phyloP scores from a whole-genome alignment of 2,329 filamentous ascomycete genomes.

The Mycogone perniciosa region DNA sequence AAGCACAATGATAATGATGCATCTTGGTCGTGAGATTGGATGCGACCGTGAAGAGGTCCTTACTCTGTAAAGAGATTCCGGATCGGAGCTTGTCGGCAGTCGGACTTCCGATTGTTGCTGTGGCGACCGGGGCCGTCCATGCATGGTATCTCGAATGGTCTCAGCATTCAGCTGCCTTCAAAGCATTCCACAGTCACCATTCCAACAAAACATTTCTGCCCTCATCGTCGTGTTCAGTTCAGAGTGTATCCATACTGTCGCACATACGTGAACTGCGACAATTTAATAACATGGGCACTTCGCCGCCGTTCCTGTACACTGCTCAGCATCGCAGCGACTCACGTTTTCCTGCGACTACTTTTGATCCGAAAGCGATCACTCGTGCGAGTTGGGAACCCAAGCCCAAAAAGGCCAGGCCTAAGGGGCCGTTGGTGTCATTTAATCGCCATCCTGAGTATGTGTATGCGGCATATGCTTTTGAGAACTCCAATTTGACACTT shows the following conservation, averaged over 20 bases:
- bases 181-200: background rate
- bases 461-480: background rate
- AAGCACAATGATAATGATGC: background rate
- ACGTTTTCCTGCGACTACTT: conserved; percentile 50
- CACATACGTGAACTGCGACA: conserved; percentile 1
- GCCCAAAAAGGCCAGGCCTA: conserved; percentile 54
- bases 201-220: background rate
- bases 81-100: background rate
- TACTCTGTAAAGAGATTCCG: background rate
- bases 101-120: conserved; percentile 16
- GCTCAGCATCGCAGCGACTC: conserved; percentile 43
- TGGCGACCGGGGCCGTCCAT: conserved; percentile 17
- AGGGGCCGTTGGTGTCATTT: conserved; percentile 74
- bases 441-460: conserved; percentile 82
- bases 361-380: conserved; percentile 82
- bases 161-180: background rate
- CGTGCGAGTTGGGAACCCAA: conserved; percentile 68
- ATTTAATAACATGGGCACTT: conserved; percentile 20
- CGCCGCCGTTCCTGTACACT: conserved; percentile 67
- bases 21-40: too few relatives aligned
- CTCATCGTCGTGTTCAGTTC: background rate
- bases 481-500: conserved; percentile 9
- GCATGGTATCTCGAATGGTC: too few relatives aligned
- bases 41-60: too few relatives aligned
- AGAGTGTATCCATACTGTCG: background rate